Base-by-base conservation (phyloP, 1,284 basidiomycete genomes). In the Boletellus dicymbophilus region DNA sequence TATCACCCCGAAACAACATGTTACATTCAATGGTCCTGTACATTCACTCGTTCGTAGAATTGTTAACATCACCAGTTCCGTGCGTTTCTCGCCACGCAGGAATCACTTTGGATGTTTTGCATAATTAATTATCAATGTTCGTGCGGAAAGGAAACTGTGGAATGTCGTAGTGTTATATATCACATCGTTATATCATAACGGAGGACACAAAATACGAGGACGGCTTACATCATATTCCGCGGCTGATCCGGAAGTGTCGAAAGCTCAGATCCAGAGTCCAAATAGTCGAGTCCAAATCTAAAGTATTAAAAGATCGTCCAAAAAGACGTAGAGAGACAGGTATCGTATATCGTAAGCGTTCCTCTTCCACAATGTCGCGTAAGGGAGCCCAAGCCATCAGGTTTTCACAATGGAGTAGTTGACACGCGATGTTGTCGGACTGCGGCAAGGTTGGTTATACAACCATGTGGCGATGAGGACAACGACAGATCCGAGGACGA, bases 391-490 rank as follows among this genome's bases (percentile, higher is more conserved):
- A 44, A 44, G 46, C 25, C 18, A 43, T 61, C 44, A 64, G 9
- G 47, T 54, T 47, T 67, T 67, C 41, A 64, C 53, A 16, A 66
- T 58, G 26, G 62, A 55, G 53, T 69, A 71, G 33, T 56, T 51
- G 10, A 62, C 34, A 31, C 65, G 58, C 34, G 64, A 62, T 11
- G 66, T 34, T n/a, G 18, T 48, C 25, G 50, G 45, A 63, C 64
- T 46, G 62, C 65, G 69, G 44, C 41, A 60, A n/a, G 73, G 85
- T 55, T 88, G 82, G 66, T 95, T 95, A 74, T 97, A 97, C 54
- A 95, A 74, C 83, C 90, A 94, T 2, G 95, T 97, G 25, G 93
- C 88, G 44, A 82, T 77, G 38, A 98, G 81, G 44, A 97, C 95
- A 53, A 93, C 80, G 28, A 78, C 74, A 0, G 92, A 87, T 44